Evolutionary conservation across 2,329 filamentous ascomycete species (phyloP).

Genomic region (Aspergillus fischeri): DNA sequence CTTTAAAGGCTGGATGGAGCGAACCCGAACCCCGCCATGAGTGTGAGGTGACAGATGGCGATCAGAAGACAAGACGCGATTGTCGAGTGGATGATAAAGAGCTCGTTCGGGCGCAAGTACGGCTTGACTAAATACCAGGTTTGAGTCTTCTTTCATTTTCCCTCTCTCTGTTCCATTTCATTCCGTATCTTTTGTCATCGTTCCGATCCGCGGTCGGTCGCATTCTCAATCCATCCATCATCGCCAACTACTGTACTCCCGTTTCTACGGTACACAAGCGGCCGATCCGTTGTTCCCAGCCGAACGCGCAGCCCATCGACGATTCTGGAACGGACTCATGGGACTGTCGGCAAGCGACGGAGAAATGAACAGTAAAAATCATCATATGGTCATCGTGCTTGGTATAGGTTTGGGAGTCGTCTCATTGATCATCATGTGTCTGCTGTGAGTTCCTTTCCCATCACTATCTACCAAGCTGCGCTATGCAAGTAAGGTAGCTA

Average conservation of each 20-base stretch:
- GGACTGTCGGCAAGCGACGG: constrained; percentile 17
- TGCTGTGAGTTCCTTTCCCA: constrained; percentile 23
- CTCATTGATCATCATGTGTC: constrained; percentile 27
- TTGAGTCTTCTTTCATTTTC: not conserved
- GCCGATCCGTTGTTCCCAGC: not conserved
- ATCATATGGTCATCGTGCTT: constrained; percentile 30
- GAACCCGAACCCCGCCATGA: not conserved
- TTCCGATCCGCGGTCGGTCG: not conserved
- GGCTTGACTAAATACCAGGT: not conserved
- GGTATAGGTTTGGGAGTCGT: constrained; percentile 31
- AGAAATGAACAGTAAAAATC: constrained; percentile 17
- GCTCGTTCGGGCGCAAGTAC: not conserved
- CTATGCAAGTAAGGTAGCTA: constrained; percentile 1
- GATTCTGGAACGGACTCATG: constrained; percentile 9
- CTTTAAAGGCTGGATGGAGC: not conserved
- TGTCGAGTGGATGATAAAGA: not conserved
- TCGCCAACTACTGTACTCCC: not conserved
- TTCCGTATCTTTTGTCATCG: not conserved
- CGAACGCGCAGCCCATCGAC: not conserved
- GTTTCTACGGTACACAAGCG: not conserved
- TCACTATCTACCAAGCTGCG: not conserved
- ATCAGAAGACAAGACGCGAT: not conserved
- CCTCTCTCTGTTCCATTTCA: not conserved
- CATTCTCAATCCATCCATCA: not conserved
- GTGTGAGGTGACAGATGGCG: not conserved